Base-by-base conservation (phyloP, 352 stramenopile genomes). In the Globisporangium orthogonon region DNA sequence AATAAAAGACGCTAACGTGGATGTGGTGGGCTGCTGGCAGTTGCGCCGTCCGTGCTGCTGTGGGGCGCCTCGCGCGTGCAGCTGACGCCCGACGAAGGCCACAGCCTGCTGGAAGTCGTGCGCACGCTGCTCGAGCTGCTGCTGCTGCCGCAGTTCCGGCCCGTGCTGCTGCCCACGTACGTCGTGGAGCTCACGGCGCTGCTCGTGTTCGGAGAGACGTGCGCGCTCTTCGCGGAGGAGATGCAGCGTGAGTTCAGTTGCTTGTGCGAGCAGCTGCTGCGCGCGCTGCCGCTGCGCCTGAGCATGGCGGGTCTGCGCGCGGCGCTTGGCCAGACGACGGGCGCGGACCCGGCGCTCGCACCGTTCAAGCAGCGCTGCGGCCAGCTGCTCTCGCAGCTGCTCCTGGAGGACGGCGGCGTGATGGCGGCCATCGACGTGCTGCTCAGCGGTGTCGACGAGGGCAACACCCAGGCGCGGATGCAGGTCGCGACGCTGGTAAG, bases 391-490 rank as follows among this genome's bases (percentile, higher is more conserved):
- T 81, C 81, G 4, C 63, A 71, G 11, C 65, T 91, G 28, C 40
- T 90, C 33, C 83, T 93, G 71, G 59, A 86, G 50, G 63, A 84
- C 18, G 83, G 83, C 23, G 85, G 86, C 23, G 84, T 95, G 39
- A 66, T 85, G 48, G 78, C 82, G 11, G 90, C 83, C 4, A 88
- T 95, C 53, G 86, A 95, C 53, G 88, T 92, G 71, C 62, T 95
- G 6, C 70, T 93, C 13, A 71, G 76, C 29, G 63, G 67, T 0
- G 83, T 95, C 29, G 82, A 91, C 29, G 83, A 91, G 41, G 86
- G 86, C 59, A 92, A 94, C 61, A 93, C 86, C 1, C 86, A 92
- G 64, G 86, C 86, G 39, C 75, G 83, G 47, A 74, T 93, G 61
- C 83, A 94, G 57, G 82, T 95, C 54, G 82, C 77, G 7, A 88